Conservation (phyloP, 345 rosid genomes). For the Camelina hispida region DNA sequence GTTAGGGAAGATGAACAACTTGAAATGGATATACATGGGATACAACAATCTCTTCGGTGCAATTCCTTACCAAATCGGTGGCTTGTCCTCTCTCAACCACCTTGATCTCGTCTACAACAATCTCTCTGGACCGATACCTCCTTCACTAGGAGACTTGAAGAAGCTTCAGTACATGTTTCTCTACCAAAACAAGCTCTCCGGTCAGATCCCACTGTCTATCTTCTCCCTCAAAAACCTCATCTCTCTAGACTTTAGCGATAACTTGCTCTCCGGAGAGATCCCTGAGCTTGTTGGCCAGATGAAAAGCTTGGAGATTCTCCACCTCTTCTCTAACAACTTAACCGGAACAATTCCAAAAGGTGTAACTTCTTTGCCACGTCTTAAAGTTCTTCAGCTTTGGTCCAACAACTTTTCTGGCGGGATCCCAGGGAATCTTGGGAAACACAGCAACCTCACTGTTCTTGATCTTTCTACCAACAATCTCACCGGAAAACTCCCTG, state of each 20-base stretch:
- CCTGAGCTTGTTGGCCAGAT: constrained; percentile 58
- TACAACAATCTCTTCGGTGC: constrained; percentile 84
- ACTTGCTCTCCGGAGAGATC: constrained; percentile 73
- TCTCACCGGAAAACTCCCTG: constrained; percentile 74
- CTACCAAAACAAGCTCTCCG: constrained; percentile 75
- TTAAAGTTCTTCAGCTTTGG: constrained; percentile 92
- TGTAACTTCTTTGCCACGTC: constrained; percentile 67
- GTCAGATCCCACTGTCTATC: constrained; percentile 62
- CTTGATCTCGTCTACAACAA: constrained; percentile 94
- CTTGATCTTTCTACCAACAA: constrained; percentile 85
- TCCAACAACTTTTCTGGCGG: constrained; percentile 66
- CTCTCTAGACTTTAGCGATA: constrained; percentile 85
- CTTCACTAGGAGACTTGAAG: constrained; percentile 62
- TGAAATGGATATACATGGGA: constrained; percentile 88
- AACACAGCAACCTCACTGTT: constrained; percentile 65
- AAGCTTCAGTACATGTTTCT: constrained; percentile 71
- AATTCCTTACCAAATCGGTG: constrained; percentile 71
- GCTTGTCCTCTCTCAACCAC: constrained; percentile 58
- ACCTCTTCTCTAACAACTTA: constrained; percentile 80
- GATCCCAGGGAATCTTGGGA: constrained; percentile 76
- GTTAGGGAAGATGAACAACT: constrained; percentile 55
- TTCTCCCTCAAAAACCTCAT: constrained; percentile 58
- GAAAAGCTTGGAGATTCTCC: constrained; percentile 75
- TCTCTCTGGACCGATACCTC: constrained; percentile 72
- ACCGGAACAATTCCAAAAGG: constrained; percentile 66